phyloP scores from a whole-genome alignment of 805 yeast genomes.

The Candida broadrunensis region DNA sequence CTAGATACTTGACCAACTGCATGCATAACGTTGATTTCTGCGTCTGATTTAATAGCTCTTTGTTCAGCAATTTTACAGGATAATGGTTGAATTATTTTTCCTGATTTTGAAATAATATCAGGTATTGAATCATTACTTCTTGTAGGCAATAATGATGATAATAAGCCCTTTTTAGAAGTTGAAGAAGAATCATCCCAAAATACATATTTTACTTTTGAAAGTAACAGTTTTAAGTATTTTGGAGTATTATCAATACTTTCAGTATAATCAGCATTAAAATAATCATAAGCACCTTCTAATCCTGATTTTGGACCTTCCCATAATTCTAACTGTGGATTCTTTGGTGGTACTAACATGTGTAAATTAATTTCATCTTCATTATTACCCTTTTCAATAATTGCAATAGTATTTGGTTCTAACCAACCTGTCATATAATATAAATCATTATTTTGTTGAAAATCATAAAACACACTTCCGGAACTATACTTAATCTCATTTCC shows the following conservation, averaged over 20 bases:
- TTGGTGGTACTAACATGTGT: conserved; percentile 84
- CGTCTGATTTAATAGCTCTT: conserved; percentile 70
- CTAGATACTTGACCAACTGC: conserved; percentile 81
- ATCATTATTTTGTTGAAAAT: conserved; percentile 90
- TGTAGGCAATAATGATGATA: background rate
- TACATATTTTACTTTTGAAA: conserved; percentile 48
- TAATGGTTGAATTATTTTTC: conserved; percentile 43
- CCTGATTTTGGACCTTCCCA: conserved; percentile 98
- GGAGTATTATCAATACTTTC: conserved; percentile 46
- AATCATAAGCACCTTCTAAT: conserved; percentile 71
- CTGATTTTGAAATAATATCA: conserved; percentile 21
- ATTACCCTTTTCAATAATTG: conserved; percentile 56
- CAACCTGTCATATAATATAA: conserved; percentile 86
- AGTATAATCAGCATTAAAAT: conserved; percentile 84
- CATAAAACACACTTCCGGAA: conserved; percentile 87
- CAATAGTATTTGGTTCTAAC: conserved; percentile 82
- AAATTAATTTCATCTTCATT: conserved; percentile 50
- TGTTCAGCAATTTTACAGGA: conserved; percentile 41
- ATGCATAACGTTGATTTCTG: conserved; percentile 78
- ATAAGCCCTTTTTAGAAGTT: background rate
- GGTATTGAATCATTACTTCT: conserved; percentile 5
- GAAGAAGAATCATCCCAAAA: conserved; percentile 47
- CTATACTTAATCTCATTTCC: conserved; percentile 75
- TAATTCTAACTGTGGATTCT: conserved; percentile 70
- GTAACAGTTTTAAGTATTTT: conserved; percentile 42